Evolutionary conservation across 805 yeast species (phyloP).

Genomic region (Ogataea neopini): DNA sequence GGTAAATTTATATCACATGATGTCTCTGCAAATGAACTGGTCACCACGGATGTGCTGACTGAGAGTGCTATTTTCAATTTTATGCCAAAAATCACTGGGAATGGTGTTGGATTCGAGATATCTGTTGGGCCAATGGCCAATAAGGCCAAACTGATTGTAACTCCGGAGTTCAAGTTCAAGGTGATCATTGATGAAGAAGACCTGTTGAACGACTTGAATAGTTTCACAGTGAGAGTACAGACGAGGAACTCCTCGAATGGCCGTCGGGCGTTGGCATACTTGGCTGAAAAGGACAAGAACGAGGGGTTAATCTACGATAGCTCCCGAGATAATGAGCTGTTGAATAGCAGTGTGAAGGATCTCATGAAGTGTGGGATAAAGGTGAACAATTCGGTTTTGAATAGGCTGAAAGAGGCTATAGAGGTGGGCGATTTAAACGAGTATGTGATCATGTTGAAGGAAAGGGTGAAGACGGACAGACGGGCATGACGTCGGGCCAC

Average conservation of each 20-base stretch:
- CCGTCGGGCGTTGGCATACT: slow-evolving; percentile 13
- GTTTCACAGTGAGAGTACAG: slow-evolving; percentile 30
- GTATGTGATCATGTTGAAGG: slow-evolving; percentile 30
- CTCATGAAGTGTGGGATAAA: slow-evolving; percentile 26
- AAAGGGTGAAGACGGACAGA: slow-evolving; percentile 29
- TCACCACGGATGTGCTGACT: slow-evolving; percentile 31
- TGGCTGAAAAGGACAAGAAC: slow-evolving; percentile 12
- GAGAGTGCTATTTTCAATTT: slow-evolving; percentile 31
- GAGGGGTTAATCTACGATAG: slow-evolving; percentile 13
- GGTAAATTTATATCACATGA: slow-evolving; percentile 30
- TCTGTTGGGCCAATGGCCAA: slow-evolving; percentile 20
- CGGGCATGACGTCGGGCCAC: slow-evolving; percentile 14
- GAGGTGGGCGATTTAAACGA: slow-evolving; percentile 31
- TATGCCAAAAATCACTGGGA: not conserved
- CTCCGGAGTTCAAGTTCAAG: slow-evolving; percentile 21
- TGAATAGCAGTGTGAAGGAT: slow-evolving; percentile 25
- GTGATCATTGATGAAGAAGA: slow-evolving; percentile 34
- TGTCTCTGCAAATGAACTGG: slow-evolving; percentile 15
- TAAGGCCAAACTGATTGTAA: slow-evolving; percentile 22
- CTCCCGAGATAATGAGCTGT: slow-evolving; percentile 16
- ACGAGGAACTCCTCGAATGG: slow-evolving; percentile 25
- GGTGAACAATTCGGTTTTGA: slow-evolving; percentile 23
- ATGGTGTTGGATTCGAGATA: slow-evolving; percentile 11
- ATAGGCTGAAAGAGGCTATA: slow-evolving; percentile 25
- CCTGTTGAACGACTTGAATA: slow-evolving; percentile 26